Conservation (phyloP, 2,329 filamentous ascomycete genomes). For the Fusarium xylarioides region DNA sequence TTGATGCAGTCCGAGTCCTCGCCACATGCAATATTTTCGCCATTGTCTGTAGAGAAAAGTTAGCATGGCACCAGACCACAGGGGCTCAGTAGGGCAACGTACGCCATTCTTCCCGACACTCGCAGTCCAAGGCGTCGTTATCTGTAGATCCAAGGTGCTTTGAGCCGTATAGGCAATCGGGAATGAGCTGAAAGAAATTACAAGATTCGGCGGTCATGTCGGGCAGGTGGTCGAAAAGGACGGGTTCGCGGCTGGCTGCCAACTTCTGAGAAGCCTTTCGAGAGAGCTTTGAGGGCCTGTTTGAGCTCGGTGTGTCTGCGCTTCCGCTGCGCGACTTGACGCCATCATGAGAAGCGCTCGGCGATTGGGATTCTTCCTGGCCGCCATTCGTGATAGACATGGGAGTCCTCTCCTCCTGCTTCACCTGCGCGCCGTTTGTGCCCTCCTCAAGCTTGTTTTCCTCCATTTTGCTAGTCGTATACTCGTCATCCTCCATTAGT, state of each 20-base stretch:
- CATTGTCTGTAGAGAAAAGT: constrained; percentile 57
- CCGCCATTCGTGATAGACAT: constrained; percentile 49
- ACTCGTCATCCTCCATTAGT: constrained; percentile 55
- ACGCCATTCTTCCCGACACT: constrained; percentile 96
- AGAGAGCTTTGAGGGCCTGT: constrained; percentile 73
- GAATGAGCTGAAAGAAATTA: constrained; percentile 80
- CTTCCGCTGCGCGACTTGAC: constrained; percentile 59
- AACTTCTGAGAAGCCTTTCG: constrained; percentile 78
- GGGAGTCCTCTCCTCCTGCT: constrained; percentile 53
- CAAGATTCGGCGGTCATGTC: constrained; percentile 82
- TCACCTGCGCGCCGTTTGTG: constrained; percentile 50
- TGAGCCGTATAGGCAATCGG: constrained; percentile 88
- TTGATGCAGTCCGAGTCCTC: constrained; percentile 99
- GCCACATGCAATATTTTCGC: constrained; percentile 84
- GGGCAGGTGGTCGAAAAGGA: constrained; percentile 77
- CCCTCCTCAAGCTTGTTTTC: constrained; percentile 56
- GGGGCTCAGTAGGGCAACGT: constrained; percentile 55
- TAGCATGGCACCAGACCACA: constrained; percentile 5
- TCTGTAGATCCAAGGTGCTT: constrained; percentile 93
- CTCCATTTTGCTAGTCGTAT: constrained; percentile 53
- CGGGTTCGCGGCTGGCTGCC: constrained; percentile 66
- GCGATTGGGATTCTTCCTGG: constrained; percentile 45
- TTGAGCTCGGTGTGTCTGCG: constrained; percentile 57
- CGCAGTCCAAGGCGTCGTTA: constrained; percentile 90
- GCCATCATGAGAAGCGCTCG: constrained; percentile 56